These are phyloP conservation scores for Nakazawaea holstii DNA, from an alignment of 805 yeast species.

Conservation along the genomic window DNA sequence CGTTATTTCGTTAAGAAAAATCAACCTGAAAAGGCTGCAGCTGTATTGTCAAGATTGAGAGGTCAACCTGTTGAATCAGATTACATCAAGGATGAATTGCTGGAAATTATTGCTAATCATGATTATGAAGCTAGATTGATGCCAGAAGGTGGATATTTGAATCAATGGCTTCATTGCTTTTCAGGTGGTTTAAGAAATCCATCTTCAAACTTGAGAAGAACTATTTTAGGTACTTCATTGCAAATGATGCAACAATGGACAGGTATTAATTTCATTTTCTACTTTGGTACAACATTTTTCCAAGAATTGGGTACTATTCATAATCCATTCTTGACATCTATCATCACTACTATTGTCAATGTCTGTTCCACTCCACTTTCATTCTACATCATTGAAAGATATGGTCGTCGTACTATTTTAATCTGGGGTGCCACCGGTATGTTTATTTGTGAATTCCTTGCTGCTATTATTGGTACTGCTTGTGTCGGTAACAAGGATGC, in stretches of 20 bases:
- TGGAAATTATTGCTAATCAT: constrained; percentile 46
- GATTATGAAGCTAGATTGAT: constrained; percentile 35
- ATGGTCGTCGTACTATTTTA: constrained; percentile 53
- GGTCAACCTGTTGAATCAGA: constrained; percentile 42
- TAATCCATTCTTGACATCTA: constrained; percentile 46
- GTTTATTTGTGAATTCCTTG: constrained; percentile 51
- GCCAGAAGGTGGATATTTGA: constrained; percentile 29
- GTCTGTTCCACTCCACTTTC: constrained; percentile 51
- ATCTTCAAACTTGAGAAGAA: constrained; percentile 36
- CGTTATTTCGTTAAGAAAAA: constrained; percentile 60
- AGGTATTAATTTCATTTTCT: constrained; percentile 72
- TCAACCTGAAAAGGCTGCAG: constrained; percentile 49
- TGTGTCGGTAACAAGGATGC: constrained; percentile 23
- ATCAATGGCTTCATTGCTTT: constrained; percentile 40
- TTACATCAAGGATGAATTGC: constrained; percentile 42
- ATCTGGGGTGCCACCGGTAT: constrained; percentile 46
- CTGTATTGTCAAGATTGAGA: constrained; percentile 50
- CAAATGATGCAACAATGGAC: constrained; percentile 67
- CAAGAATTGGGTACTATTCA: constrained; percentile 40
- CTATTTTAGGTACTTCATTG: constrained; percentile 36
- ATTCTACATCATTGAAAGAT: constrained; percentile 44
- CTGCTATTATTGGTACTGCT: constrained; percentile 36
- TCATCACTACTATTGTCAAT: constrained; percentile 49
- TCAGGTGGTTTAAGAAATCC: constrained; percentile 30
- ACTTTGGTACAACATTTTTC: constrained; percentile 69